Conservation (phyloP, 228 moss, liverwort and hornwort genomes). For the Sphagnum magellanicum region DNA sequence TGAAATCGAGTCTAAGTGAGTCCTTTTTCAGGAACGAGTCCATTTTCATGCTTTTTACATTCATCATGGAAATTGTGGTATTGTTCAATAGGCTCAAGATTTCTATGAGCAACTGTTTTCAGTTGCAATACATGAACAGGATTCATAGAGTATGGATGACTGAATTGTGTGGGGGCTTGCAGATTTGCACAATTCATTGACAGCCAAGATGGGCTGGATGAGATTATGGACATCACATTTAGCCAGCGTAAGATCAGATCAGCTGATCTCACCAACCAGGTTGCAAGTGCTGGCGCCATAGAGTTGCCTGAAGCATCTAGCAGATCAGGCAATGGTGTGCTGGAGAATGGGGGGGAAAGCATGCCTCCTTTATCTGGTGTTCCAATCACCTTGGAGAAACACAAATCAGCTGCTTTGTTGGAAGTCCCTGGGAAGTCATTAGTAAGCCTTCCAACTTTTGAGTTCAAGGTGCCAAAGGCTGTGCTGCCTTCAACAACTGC, state of each 20-base stretch:
- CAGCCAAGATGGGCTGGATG: constrained; percentile 80
- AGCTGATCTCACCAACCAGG: constrained; percentile 17
- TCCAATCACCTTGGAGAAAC: constrained; percentile 4
- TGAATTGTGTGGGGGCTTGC: constrained; percentile 9
- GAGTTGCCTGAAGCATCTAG: constrained; percentile 21
- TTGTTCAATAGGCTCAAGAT: not conserved
- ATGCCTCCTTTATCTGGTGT: constrained; percentile 5
- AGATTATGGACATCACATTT: constrained; percentile 65
- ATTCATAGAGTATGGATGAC: not conserved
- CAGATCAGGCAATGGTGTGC: constrained; percentile 13
- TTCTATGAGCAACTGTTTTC: not conserved
- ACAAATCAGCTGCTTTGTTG: constrained; percentile 15
- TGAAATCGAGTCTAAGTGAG: constrained; percentile 38
- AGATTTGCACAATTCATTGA: constrained; percentile 77
- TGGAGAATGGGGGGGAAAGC: constrained; percentile 26
- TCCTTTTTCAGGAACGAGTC: not conserved
- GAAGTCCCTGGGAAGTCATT: constrained; percentile 13
- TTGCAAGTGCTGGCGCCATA: constrained; percentile 3
- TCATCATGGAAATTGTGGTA: not conserved
- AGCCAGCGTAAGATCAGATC: constrained; percentile 57
- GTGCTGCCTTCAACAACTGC: constrained; percentile 11
- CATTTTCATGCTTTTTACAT: not conserved
- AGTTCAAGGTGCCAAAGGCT: constrained; percentile 49
- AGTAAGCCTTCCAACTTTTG: constrained; percentile 14
- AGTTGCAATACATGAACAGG: not conserved